phyloP scores from a whole-genome alignment of 164 flowering plant genomes.

The Macadamia tetraphylla region DNA sequence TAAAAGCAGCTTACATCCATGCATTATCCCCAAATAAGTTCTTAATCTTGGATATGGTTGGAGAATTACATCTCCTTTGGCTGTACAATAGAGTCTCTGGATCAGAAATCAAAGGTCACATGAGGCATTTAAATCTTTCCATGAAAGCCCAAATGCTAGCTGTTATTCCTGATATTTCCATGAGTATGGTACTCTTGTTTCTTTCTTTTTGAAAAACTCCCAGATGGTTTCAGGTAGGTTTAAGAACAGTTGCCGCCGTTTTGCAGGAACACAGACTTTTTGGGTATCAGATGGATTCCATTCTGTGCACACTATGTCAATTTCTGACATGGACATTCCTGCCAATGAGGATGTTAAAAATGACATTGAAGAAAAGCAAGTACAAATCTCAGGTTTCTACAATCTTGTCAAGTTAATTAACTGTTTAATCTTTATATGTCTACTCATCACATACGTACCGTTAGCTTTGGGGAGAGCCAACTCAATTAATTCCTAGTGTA shows the following conservation, averaged over 20 bases:
- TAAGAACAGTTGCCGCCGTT: conserved; percentile 5
- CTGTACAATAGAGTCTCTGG: conserved; percentile 30
- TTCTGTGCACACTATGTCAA: conserved; percentile 48
- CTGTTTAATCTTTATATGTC: neutral
- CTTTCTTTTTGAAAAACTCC: neutral
- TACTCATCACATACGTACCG: neutral
- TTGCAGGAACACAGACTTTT: conserved; percentile 57
- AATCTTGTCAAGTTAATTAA: neutral
- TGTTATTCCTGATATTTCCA: conserved; percentile 51
- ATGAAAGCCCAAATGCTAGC: conserved; percentile 66
- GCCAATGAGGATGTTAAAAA: conserved; percentile 26
- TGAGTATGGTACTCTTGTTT: conserved; percentile 31
- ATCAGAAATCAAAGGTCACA: conserved; percentile 26
- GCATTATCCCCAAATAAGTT: conserved; percentile 48
- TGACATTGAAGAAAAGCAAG: conserved; percentile 32
- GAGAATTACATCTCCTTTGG: conserved; percentile 52
- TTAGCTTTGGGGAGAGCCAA: conserved; percentile 4
- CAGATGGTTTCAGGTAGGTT: conserved; percentile 4
- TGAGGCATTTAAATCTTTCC: conserved; percentile 45
- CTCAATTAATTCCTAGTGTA: neutral
- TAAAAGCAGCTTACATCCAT: conserved; percentile 61
- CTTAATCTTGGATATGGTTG: conserved; percentile 66
- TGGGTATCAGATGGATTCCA: conserved; percentile 78
- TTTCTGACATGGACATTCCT: conserved; percentile 39
- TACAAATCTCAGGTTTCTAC: conserved; percentile 56